A percentile compares a stretch with the other conserved stretches of the same genome.
phyloP scores from a whole-genome alignment of 331 rosid species.

The Saraca asoca region DNA sequence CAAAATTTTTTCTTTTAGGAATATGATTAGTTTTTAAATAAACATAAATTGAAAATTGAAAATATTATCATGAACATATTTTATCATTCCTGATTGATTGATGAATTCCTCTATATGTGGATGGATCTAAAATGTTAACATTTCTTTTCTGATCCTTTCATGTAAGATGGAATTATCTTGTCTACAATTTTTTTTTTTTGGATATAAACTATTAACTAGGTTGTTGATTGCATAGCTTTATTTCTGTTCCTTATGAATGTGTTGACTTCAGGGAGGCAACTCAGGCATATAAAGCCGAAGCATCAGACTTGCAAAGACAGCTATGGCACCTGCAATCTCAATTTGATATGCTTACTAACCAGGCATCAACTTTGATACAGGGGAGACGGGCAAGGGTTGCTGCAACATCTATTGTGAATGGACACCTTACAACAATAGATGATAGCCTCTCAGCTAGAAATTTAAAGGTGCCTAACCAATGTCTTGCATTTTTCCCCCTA shows the following conservation, averaged over 20 bases:
- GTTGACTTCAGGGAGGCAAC: constrained; percentile 69
- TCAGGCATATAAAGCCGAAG: constrained; percentile 71
- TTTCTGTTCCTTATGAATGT: constrained; percentile 1
- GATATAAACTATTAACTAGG: background rate
- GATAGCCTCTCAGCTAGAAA: constrained; percentile 86
- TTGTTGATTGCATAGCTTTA: background rate
- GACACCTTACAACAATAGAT: constrained; percentile 74
- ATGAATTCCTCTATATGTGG: constrained; percentile 1
- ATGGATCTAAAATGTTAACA: background rate
- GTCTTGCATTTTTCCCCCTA: background rate
- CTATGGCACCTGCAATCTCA: constrained; percentile 72
- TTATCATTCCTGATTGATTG: constrained; percentile 3
- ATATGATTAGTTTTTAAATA: background rate
- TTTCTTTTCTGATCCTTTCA: background rate
- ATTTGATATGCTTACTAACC: constrained; percentile 83
- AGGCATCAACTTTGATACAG: constrained; percentile 78
- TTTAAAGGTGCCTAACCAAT: constrained; percentile 55
- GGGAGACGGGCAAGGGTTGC: constrained; percentile 90
- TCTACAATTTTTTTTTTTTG: background rate
- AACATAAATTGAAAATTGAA: constrained; percentile 9
- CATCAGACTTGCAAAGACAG: constrained; percentile 74
- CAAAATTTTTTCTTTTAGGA: background rate
- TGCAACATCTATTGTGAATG: constrained; percentile 88
- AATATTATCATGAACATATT: background rate
- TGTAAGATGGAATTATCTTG: background rate